Evolutionary conservation across 2,329 filamentous ascomycete species (phyloP), one percentile per base, ranked within the genome.

Genomic region (Neofusicoccum sp.): DNA sequence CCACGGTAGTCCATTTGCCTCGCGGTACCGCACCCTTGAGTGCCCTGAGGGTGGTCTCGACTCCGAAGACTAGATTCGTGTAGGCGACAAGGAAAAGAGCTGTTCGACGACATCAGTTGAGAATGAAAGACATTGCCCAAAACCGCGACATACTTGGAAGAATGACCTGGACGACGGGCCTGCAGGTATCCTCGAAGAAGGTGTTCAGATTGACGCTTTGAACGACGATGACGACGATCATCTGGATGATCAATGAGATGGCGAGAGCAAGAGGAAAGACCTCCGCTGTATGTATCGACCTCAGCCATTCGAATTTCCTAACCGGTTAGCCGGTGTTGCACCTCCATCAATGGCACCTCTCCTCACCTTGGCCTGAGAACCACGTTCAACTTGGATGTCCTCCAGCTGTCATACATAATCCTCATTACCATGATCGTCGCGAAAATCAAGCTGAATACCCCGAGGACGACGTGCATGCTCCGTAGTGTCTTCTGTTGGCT

Each of bases 61-160:
- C 64, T 12, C 84, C 85, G 65, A 90, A 89, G 14, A 88, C 79
- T 20, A 89, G 68, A 65, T 89, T 87, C 33, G 86, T 81, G 63
- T 82, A 88, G 28, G 87, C 87, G 7, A 86, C 81, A 57, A 89
- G 79, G 67, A 90, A 89, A 36, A 89, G 79, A 6, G 84, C 88
- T 89, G 61, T 5, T 14, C 7, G 30, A 8, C 6, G 5, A 16
- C 14, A 28, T 48, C 30, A 41, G 38, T 20, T 3, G 6, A 26
- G 12, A 16, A 20, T 16, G 20, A 12, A n/a, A 30, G 4, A 31
- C 0, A n/a, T 6, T 24, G 14, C 14, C 11, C 38, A 33, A n/a
- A 6, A 41, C 41, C 36, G 16, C 4, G n/a, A 69, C 73, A 24
- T 73, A 76, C 75, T 68, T 36, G 74, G 74, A 61, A 73, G 71